Conservation (phyloP, 225 moss, liverwort and hornwort species). For the Marchantia polymorpha region DNA sequence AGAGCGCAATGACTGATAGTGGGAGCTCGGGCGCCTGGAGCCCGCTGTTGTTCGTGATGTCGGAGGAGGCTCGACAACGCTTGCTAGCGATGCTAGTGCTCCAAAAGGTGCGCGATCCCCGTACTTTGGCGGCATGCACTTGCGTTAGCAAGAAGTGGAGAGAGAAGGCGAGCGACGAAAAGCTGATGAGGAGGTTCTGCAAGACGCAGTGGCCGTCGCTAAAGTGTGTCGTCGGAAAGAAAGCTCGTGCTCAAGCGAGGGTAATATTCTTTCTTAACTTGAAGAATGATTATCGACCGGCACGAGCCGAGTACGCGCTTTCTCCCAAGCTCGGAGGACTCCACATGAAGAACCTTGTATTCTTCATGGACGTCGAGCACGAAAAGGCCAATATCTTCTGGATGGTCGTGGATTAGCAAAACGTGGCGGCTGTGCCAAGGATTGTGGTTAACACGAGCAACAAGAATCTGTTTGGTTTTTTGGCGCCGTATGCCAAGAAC, state of each 20-base stretch:
- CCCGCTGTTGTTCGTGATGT: neutral
- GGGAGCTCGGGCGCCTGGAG: neutral
- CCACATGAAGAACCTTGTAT: neutral
- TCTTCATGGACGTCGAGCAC: neutral
- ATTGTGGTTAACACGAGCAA: neutral
- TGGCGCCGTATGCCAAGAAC: neutral
- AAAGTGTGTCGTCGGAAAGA: neutral
- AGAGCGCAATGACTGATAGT: too few species aligned
- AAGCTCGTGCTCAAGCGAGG: neutral
- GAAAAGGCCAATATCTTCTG: neutral
- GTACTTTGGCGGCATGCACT: neutral
- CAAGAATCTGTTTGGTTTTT: neutral
- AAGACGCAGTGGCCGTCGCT: neutral
- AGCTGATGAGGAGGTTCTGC: neutral
- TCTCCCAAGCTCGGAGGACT: neutral
- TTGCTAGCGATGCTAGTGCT: slow-evolving; percentile 2
- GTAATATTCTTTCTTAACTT: neutral
- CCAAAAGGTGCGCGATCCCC: neutral
- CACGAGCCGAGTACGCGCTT: too few species aligned
- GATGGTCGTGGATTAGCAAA: neutral
- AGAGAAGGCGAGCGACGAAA: slow-evolving; percentile 7
- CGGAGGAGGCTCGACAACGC: neutral
- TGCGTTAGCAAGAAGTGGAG: slow-evolving; percentile 5
- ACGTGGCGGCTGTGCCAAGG: neutral
- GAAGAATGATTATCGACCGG: neutral